Evolutionary conservation across 1,284 basidiomycete species (phyloP), one percentile per base, ranked within the genome.

Genomic region (Thecaphora thlaspeos): DNA sequence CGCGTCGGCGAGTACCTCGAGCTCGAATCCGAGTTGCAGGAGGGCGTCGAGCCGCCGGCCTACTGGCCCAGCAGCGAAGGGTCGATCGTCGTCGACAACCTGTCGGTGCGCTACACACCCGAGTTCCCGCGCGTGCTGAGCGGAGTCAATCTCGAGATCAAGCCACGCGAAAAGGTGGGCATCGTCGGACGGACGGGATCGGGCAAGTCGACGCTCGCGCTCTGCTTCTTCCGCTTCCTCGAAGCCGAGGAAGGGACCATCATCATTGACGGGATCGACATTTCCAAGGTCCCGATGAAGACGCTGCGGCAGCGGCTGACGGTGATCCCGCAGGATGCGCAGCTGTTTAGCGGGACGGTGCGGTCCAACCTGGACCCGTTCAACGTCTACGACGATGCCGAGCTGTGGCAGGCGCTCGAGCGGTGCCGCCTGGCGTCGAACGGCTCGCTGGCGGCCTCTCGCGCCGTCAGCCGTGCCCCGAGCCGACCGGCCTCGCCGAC

Each of bases 151-250:
- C 73, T 78, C 38, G 64, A 68, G 23, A 69, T 78, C 34, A 49
- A 60, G 49, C 63, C 77, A 8, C 69, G 76, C 9, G 70, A 78
- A 46, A 78, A 77, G 53, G 64, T 78, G 54, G 77, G 76, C 24
- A 75, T 76, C 39, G 71, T 77, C 4, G 75, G 76, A 15, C 82
- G 90, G 43, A 95, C 92, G 0, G 93, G 94, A 17, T 80, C 81
- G 22, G 90, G 90, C 42, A 92, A 93, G 80, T 89, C 87, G 51
- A 95, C 91, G 1, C 83, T 96, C 17, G 91, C 91, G 0, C 81
- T 95, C 23, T 89, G 88, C 19, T 91, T 96, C 82, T 96, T 97
- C 86, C 86, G 95, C 46, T 95, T 96, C 70, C 87, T 88, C 8
- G 92, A 97, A 70, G 91, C 91, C 0, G 81, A 84, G 1, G 80